These are phyloP conservation scores for Acmispon strigosus DNA, from an alignment of 306 rosid species.

Conservation along the genomic window DNA sequence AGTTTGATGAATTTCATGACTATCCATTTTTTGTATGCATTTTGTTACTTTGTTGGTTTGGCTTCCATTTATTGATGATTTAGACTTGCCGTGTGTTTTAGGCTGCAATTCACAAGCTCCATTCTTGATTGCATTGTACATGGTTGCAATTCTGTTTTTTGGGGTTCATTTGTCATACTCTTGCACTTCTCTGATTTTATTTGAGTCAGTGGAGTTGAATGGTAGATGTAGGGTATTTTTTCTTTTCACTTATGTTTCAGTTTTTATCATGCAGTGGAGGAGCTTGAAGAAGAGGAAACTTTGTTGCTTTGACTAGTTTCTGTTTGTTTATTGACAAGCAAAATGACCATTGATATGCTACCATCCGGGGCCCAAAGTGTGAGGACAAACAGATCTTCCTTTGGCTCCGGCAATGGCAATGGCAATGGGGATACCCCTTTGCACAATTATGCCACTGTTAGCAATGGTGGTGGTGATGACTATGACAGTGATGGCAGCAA, in stretches of 20 bases:
- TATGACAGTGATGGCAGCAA: constrained; percentile 65
- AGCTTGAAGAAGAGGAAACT: not conserved
- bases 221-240: not conserved
- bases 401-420: constrained; percentile 57
- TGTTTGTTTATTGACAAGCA: constrained; percentile 4
- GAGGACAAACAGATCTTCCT: constrained; percentile 56
- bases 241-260: not conserved
- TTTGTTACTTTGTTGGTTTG: not conserved
- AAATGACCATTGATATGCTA: constrained; percentile 64
- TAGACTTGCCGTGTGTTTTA: not conserved
- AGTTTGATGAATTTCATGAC: not conserved
- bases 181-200: not conserved
- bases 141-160: not conserved
- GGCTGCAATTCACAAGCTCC: not conserved
- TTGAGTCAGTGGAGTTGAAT: not conserved
- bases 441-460: constrained; percentile 34
- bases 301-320: constrained; percentile 23
- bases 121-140: not conserved
- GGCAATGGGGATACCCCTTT: constrained; percentile 48
- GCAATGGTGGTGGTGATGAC: constrained; percentile 63
- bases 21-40: not conserved
- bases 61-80: not conserved
- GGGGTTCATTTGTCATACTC: not conserved
- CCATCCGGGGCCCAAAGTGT: constrained; percentile 53
- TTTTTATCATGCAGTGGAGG: constrained; percentile 12